Base-by-base conservation (phyloP, 495 filamentous ascomycete genomes). In the Annulohypoxylon stygium region DNA sequence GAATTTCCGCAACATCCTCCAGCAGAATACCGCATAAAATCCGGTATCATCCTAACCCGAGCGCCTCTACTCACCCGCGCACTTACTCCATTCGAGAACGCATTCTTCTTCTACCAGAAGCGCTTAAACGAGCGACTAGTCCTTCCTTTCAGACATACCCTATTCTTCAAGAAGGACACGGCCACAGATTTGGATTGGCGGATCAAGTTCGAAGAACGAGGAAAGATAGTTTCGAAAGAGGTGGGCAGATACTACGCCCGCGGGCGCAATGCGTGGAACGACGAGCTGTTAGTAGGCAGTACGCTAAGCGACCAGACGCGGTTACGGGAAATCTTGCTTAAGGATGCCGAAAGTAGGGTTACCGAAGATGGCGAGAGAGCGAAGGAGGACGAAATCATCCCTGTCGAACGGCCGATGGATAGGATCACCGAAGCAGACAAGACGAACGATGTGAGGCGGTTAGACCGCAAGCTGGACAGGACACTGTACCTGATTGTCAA, bases 31-130 rank as follows among this genome's bases (percentile, higher is more conserved):
- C 86, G 82, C 65, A 89, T 97, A 85, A 90, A 91, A 66, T 89
- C 93, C 67, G 90, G 90, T 61, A 85, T 97, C 63, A 89, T 98
- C 67, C 92, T 99, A 66, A 94, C 93, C 30, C 93, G 96, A 36
- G 89, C 97, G 5, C 96, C 96, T 8, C 83, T 94, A 57, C 86
- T 99, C 71, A 98, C 97, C 59, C 92, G 92, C 68, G 85, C 91
- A 58, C 91, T 93, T 16, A 91, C 90, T 36, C 86, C 92, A 11
- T 98, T 99, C 81, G 96, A 99, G 81, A 91, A 93, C 79, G 86
- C 95, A 59, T 98, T 88, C 84, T 96, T 90, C 85, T 93, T 98
- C 80, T 99, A 99, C 85, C 96, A 99, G 83, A 93, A 93, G 68
- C 94, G 96, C 11, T 87, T 99, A 61, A 97, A 99, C 81, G 96